Conservation (phyloP, 2,329 filamentous ascomycete genomes). For the Talaromyces piceae region DNA sequence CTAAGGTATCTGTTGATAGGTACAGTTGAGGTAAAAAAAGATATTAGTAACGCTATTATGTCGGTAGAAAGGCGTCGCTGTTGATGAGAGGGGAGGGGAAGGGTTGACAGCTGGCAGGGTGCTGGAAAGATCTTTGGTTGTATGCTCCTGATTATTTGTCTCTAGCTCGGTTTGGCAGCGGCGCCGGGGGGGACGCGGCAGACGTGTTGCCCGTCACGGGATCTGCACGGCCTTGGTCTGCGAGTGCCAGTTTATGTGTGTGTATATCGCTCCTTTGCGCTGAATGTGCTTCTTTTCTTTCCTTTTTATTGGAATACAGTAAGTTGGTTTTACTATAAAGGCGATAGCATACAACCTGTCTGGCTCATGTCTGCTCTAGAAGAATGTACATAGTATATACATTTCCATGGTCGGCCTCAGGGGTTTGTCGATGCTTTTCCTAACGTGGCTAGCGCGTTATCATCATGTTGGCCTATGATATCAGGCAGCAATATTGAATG, state of each 20-base stretch:
- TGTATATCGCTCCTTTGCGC: too few relatives aligned
- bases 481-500: background rate
- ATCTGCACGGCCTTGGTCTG: background rate
- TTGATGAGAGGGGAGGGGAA: background rate
- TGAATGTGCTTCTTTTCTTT: too few relatives aligned
- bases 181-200: conserved; percentile 16
- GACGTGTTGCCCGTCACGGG: conserved; percentile 17
- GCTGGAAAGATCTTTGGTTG: background rate
- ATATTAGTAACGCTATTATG: background rate
- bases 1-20: background rate
- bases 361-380: too few relatives aligned
- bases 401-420: background rate
- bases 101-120: background rate
- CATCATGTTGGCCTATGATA: background rate
- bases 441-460: background rate
- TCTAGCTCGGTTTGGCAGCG: conserved; percentile 6
- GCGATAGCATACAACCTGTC: too few relatives aligned
- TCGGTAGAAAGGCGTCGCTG: background rate
- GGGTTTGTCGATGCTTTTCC: background rate
- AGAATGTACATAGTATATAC: too few relatives aligned
- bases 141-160: conserved; percentile 1
- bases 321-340: too few relatives aligned
- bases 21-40: background rate
- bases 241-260: too few relatives aligned
- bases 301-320: background rate